Base-by-base conservation (phyloP, 164 flowering plant genomes). In the Saururus chinensis region DNA sequence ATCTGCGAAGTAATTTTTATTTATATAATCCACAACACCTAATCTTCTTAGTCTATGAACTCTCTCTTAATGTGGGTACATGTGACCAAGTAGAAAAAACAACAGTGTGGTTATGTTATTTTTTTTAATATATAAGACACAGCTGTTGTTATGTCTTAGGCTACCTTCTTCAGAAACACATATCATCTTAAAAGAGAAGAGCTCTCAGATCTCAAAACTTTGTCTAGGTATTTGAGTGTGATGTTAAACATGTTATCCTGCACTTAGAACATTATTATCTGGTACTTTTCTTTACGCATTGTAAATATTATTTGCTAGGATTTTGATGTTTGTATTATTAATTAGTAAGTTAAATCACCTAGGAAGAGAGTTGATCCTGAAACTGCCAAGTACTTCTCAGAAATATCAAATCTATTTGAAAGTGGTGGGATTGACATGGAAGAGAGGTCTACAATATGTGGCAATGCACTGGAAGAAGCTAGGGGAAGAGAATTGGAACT, bases 301-400 rank as follows among this genome's bases (percentile, higher is more conserved):
- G 17, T 17, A 45, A 45, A 1, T 45, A 12, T 17, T 45, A n/a
- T 45, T 45, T 45, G 14, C 49, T 17, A 2, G 1, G 17, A 8
- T 45, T 12, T 45, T 45, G 49, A 45, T 45, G 49, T 45, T 45
- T 45, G 49, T 17, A 45, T 45, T 8, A 12, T 45, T 45, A 45
- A 45, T 8, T 12, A 45, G 17, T 45, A 11, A 64, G 51, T 37
- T 16, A 24, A 52, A 21, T 65, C 20, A 23, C 49, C 60, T 68
- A 93, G 98, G 83, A 86, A 86, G 67, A 92, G 75, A 73, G 79
- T 88, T 69, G 98, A 92, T 68, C 92, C 96, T 19, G 96, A 88
- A 71, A 80, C 86, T 3, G 65, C 76, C 14, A 84, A 82, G 63
- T 93, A 93, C 80, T 93, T 89, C 64, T 63, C 78, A 0, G 92